Base-by-base conservation (phyloP, 805 yeast genomes). In the Candida manassasensis region DNA sequence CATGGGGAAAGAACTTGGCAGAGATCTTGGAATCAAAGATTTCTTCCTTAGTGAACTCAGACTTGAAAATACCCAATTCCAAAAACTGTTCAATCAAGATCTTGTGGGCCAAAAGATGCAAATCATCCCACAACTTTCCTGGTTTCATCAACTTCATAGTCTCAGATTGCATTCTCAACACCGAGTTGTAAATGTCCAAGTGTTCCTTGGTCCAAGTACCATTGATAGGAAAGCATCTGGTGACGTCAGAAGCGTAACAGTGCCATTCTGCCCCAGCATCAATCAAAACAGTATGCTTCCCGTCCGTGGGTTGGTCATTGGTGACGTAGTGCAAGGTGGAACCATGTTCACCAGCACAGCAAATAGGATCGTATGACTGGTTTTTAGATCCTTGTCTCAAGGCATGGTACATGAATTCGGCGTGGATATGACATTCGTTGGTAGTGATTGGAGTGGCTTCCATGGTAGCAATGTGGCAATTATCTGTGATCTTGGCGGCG, bases 231-330 rank as follows among this genome's bases (percentile, higher is more conserved):
- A 88, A 90, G 54, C 94, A 84, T 55, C 98, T 75, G 11, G 98
- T 93, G 28, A 93, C 96, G 56, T 90, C 98, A 29, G 87, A 71
- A 2, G 96, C 89, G 59, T 90, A 90, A 56, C 86, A 79, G 44
- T 77, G 75, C 96, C 97, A 90, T 61, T 90, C 97, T 2, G 96
- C 95, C 37, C 98, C 98, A 6, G 97, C 97, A 63, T 90, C 98
- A 36, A 90, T 81, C 42, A 90, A 71, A 9, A 90, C 72, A 4
- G 89, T 73, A 31, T 74, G 77, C 50, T 77, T 79, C 3, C 70
- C 63, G 34, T 77, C 81, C 6, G 42, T 41, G 11, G 59, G 49
- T 3, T 58, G 66, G 49, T 88, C 93, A 52, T 90, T 90, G 51
- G 80, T 81, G 13, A 84, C 79, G 53, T 89, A 90, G 57, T 90